Conservation (phyloP, 805 yeast genomes). For the Pichia paraexigua region DNA sequence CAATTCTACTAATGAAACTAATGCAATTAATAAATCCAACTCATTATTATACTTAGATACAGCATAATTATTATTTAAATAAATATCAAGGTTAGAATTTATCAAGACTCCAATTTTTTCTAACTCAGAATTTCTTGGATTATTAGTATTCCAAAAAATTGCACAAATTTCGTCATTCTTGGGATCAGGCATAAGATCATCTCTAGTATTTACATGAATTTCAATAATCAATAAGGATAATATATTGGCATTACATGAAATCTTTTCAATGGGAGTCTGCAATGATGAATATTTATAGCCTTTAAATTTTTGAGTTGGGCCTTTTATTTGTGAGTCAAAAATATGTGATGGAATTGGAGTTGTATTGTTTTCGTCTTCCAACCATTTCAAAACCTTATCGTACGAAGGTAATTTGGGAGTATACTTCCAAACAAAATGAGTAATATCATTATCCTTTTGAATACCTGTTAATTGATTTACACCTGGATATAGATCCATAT, state of each 20-base stretch:
- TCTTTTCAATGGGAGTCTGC: constrained; percentile 23
- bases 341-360: constrained; percentile 12
- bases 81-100: neutral
- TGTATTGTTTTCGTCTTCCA: constrained; percentile 10
- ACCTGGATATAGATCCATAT: constrained; percentile 19
- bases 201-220: constrained; percentile 53
- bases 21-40: constrained; percentile 43
- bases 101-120: constrained; percentile 33
- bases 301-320: constrained; percentile 33
- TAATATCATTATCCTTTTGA: neutral
- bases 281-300: constrained; percentile 33
- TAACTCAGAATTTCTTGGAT: constrained; percentile 29
- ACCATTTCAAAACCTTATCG: constrained; percentile 31
- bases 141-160: constrained; percentile 58
- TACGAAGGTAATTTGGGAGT: constrained; percentile 40
- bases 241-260: constrained; percentile 33
- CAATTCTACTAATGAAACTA: constrained; percentile 46
- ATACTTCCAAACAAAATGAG: constrained; percentile 9
- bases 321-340: constrained; percentile 44
- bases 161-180: constrained; percentile 45
- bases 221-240: constrained; percentile 61
- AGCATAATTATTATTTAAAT: constrained; percentile 16
- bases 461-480: neutral
- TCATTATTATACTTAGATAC: constrained; percentile 46
- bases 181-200: constrained; percentile 56